Base-by-base conservation (phyloP, 192 early-diverging fungal genomes). In the Podila clonocystis region DNA sequence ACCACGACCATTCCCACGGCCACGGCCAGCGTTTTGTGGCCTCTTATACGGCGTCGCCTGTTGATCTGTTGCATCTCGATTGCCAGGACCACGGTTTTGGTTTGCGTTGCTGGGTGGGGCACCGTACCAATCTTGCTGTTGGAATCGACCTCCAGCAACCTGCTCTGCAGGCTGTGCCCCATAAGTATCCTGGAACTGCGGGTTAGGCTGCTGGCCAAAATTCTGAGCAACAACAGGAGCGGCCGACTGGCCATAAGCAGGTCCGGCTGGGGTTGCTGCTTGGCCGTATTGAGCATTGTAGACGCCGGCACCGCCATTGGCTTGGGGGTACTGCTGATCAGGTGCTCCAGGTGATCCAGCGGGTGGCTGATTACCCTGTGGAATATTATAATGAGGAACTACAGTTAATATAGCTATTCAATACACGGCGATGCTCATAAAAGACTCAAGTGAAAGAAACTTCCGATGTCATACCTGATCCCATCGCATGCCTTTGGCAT, bases 401-500 rank as follows among this genome's bases (percentile, higher is more conserved):
- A 24, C 38, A 31, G 36, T 20, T 22, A 24, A 12, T 31, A 62
- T 11, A 34, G 22, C 9, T 7, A 12, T 15, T 45, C 15, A 17
- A 15, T 45, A 45, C 13, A 15, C 0, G 41, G 15, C 0, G 15
- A 45, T 12, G 13, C 12, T 4, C 0, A 15, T 15, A 17, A 45
- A 17, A 13, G 41, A 12, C 8, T 3, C 13, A 45, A 4, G 41
- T 45, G 3, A 12, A 45, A 36, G 52, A 38, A 59, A 55, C 55
- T 38, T 41, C 13, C 4, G 4, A 45, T 45, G 15, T 0, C 41
- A 15, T 80, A 80, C 77, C 60, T 67, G 65, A 61, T 80, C 71
- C 77, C 77, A 80, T 52, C 71, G 66, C 77, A 73, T 80, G 29
- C 77, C 77, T 60, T 80, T 80, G 11, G 70, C 77, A 50, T 80